These are phyloP conservation scores for Botryotinia narcissicola DNA, from an alignment of 2,329 filamentous ascomycete species.

Conservation along the genomic window DNA sequence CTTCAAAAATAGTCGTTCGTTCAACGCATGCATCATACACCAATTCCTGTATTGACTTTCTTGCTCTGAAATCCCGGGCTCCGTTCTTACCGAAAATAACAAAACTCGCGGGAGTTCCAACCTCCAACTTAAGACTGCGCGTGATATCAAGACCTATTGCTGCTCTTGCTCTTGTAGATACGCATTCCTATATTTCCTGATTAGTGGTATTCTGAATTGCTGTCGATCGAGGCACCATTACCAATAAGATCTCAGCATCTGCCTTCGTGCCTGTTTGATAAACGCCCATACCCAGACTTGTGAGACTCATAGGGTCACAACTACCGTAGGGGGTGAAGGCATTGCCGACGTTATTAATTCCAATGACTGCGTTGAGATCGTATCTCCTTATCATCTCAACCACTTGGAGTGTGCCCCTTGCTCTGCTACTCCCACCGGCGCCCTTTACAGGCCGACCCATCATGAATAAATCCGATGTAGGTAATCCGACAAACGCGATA, in stretches of 20 bases:
- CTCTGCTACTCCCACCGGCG: constrained; percentile 37
- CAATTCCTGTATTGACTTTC: constrained; percentile 34
- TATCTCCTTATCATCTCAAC: constrained; percentile 58
- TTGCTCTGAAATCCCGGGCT: constrained; percentile 28
- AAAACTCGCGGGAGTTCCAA: constrained; percentile 34
- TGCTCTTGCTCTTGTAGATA: constrained; percentile 34
- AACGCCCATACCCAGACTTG: constrained; percentile 61
- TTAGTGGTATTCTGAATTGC: constrained; percentile 19
- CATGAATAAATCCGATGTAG: constrained; percentile 72
- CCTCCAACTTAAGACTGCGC: constrained; percentile 25
- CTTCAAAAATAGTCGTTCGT: constrained; percentile 32
- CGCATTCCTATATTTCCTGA: constrained; percentile 31
- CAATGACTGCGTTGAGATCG: constrained; percentile 57
- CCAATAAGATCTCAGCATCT: constrained; percentile 58
- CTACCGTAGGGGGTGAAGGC: constrained; percentile 70
- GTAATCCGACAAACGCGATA: constrained; percentile 65
- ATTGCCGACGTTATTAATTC: constrained; percentile 72
- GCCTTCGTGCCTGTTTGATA: constrained; percentile 64
- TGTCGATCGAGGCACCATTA: constrained; percentile 38
- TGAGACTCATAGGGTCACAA: constrained; percentile 62
- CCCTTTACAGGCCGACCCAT: constrained; percentile 49
- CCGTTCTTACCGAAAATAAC: constrained; percentile 32
- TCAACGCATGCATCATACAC: constrained; percentile 35
- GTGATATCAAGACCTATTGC: constrained; percentile 33
- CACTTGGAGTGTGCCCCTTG: constrained; percentile 61